Conservation (phyloP, 768 basidiomycete species). For the Xerocomus spinulosus region DNA sequence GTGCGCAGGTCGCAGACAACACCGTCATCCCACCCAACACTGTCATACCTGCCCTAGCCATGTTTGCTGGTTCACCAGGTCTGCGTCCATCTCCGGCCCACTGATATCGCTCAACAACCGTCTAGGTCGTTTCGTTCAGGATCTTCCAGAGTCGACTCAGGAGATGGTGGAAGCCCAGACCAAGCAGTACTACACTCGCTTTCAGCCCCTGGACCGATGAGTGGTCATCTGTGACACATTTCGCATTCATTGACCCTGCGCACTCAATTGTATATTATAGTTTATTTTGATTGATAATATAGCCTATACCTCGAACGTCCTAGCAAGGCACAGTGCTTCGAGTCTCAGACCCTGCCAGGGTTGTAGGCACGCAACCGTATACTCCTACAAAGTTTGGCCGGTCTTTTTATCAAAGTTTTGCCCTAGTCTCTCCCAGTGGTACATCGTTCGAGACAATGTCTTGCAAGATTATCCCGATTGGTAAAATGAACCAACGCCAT, state of each 20-base stretch:
- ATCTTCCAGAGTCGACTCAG: conserved; percentile 91
- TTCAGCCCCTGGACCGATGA: conserved; percentile 55
- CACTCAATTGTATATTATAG: neutral
- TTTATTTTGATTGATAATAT: neutral
- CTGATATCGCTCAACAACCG: conserved; percentile 2
- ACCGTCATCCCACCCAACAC: conserved; percentile 89
- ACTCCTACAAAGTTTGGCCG: too few relatives aligned
- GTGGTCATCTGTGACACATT: neutral
- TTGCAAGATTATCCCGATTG: too few relatives aligned
- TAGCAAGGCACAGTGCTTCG: neutral
- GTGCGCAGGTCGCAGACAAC: conserved; percentile 83
- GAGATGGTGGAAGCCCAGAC: conserved; percentile 84
- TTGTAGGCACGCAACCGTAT: too few relatives aligned
- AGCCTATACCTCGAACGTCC: neutral
- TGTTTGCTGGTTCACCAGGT: conserved; percentile 92
- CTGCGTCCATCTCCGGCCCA: conserved; percentile 12
- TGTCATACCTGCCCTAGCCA: conserved; percentile 82
- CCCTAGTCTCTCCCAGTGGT: too few relatives aligned
- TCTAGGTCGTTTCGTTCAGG: conserved; percentile 73
- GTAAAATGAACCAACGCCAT: too few relatives aligned
- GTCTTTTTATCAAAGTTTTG: too few relatives aligned
- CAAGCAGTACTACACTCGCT: conserved; percentile 81
- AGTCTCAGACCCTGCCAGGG: too few relatives aligned
- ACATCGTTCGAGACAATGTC: too few relatives aligned
- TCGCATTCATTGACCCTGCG: neutral